Evolutionary conservation across 257 asterid genomes (phyloP).

Genomic region (Solanum virginianum): DNA sequence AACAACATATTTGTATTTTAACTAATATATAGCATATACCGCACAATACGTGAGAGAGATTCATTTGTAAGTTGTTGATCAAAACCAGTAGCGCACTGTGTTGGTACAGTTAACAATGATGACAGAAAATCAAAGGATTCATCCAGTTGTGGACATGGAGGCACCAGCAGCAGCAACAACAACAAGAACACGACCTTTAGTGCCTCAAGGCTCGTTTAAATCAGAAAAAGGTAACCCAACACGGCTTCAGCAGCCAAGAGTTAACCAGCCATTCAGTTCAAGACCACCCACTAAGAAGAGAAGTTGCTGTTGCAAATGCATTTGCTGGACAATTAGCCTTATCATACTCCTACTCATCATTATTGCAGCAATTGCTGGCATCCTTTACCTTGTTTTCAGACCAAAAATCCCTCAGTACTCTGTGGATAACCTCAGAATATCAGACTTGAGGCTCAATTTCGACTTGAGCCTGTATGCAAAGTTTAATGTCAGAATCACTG

Average conservation of each 20-base stretch:
- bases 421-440: constrained; percentile 63
- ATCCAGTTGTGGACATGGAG: constrained; percentile 44
- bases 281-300: constrained; percentile 14
- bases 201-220: constrained; percentile 14
- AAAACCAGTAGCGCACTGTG: neutral
- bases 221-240: constrained; percentile 23
- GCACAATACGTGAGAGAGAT: neutral
- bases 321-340: constrained; percentile 68
- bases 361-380: constrained; percentile 49
- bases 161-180: constrained; percentile 24
- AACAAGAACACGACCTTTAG: constrained; percentile 17
- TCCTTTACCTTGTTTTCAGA: constrained; percentile 51
- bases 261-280: constrained; percentile 8
- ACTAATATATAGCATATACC: neutral
- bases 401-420: constrained; percentile 83
- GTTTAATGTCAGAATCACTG: constrained; percentile 63
- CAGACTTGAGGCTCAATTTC: constrained; percentile 56
- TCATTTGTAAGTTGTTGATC: neutral
- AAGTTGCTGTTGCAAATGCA: constrained; percentile 52
- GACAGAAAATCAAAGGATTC: constrained; percentile 50
- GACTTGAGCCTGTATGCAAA: constrained; percentile 65
- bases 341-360: constrained; percentile 43
- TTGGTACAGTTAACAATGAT: neutral
- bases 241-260: constrained; percentile 7
- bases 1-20: neutral